Percentiles rank a stretch among this genome's conserved stretches.
phyloP scores from a whole-genome alignment of 1,284 basidiomycete genomes.

The Xerocomus amazonicus region DNA sequence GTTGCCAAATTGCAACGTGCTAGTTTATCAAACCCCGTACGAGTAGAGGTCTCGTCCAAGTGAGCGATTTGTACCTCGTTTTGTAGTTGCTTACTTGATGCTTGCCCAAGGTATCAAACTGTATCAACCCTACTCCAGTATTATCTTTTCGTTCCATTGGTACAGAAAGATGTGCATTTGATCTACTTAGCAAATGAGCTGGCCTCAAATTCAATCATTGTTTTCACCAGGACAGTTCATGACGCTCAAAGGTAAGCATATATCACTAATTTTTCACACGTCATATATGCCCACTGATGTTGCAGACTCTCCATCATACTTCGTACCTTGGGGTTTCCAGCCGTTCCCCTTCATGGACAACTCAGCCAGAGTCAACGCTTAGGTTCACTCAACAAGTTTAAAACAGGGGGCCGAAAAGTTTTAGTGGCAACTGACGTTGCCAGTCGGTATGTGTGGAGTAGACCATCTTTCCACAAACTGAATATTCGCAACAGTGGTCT shows the following conservation, averaged over 20 bases:
- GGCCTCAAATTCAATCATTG: slow-evolving; percentile 90
- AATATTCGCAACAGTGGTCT: slow-evolving; percentile 61
- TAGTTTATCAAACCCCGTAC: slow-evolving; percentile 92
- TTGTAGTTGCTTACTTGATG: slow-evolving; percentile 4
- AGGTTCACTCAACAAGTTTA: slow-evolving; percentile 96
- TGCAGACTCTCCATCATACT: slow-evolving; percentile 83
- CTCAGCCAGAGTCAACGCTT: slow-evolving; percentile 91
- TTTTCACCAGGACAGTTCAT: slow-evolving; percentile 95
- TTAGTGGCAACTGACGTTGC: slow-evolving; percentile 98
- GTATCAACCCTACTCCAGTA: slow-evolving; percentile 95
- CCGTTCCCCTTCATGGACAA: slow-evolving; percentile 95
- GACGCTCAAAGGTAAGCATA: slow-evolving; percentile 76
- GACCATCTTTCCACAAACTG: slow-evolving; percentile 3
- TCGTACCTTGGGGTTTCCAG: slow-evolving; percentile 89
- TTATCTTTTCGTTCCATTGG: slow-evolving; percentile 92
- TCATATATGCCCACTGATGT: slow-evolving; percentile 1
- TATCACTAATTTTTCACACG: not conserved
- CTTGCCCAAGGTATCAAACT: slow-evolving; percentile 81
- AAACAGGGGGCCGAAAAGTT: slow-evolving; percentile 87
- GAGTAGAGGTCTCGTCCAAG: slow-evolving; percentile 93
- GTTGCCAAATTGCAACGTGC: slow-evolving; percentile 97
- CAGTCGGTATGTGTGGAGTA: slow-evolving; percentile 59
- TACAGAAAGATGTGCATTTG: slow-evolving; percentile 91
- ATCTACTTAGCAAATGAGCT: slow-evolving; percentile 89
- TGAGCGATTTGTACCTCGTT: slow-evolving; percentile 38